Base-by-base conservation (phyloP, 169 alveolate species). In the Eimeria falciformis region DNA sequence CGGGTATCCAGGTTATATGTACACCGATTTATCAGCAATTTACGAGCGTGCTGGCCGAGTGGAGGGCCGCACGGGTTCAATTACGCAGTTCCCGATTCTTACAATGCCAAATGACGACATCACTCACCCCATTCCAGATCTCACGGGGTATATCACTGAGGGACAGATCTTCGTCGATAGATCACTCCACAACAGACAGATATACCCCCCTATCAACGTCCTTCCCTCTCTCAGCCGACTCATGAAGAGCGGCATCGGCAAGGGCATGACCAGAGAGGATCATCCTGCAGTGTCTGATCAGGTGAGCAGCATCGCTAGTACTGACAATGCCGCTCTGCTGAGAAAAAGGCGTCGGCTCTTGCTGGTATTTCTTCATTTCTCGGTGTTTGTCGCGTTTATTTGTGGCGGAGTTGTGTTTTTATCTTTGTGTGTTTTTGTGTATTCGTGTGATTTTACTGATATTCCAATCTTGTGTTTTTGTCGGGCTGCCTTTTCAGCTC, bases 1-100 rank as follows among this genome's bases (percentile, higher is more conserved):
- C 92, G 99, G 99, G 27, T 99, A 98, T 95, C 99, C 99, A 11
- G 99, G 99, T 82, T 99, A 99, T 97, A 98, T 99, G 99, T 99
- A 99, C 92, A 98, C 99, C 65, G 99, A 99, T 96, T 96, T 99
- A 73, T 98, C 99, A 9, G 98, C 99, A 25, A 98, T 99, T 87
- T 99, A 99, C 95, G 99, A 99, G 94, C 96, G 99, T 91, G 99
- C 99, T 0, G 99, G 99, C 37, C 97, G 99, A 71, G 99, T 99
- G 50, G 98, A 97, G 92, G 99, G 99, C 33, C 97, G 99, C 81
- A 97, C 95, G 91, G 99, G 99, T 23, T 98, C 99, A 68, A 98
- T 99, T 92, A 99, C 99, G 9, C 99, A 99, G 96, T 97, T 99
- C 88, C 99, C 99, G 53, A 99, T 99, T 69, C 95, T 99, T 69